Evolutionary conservation across 2,329 filamentous ascomycete genomes (phyloP).

Genomic region (Penicillium polonicum): DNA sequence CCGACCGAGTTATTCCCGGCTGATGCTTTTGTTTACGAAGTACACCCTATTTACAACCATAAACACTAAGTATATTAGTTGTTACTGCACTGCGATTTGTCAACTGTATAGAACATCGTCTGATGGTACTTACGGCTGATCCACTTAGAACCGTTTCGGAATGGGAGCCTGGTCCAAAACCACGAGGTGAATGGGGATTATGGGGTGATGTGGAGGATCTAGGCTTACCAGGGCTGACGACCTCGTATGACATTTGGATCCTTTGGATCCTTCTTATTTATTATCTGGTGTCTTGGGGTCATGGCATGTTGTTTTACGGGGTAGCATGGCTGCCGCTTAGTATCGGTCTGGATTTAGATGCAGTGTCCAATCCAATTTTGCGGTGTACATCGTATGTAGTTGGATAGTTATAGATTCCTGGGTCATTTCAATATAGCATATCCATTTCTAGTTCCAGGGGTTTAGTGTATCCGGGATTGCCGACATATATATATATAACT

Average conservation of each 20-base stretch:
- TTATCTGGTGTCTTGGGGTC: neutral
- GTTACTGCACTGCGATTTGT: neutral
- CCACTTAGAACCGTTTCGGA: neutral
- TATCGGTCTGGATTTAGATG: neutral
- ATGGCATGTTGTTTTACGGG: neutral
- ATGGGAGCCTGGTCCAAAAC: neutral
- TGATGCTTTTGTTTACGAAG: neutral
- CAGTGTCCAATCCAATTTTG: neutral
- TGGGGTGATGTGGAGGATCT: slow-evolving; percentile 1
- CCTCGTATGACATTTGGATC: neutral
- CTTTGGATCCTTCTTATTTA: neutral
- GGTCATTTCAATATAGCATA: neutral
- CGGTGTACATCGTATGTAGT: too few species aligned
- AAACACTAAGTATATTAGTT: neutral
- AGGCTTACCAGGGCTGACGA: neutral
- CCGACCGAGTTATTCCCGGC: slow-evolving; percentile 6
- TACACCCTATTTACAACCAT: too few species aligned
- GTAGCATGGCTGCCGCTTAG: neutral
- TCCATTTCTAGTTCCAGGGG: neutral
- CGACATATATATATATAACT: too few species aligned
- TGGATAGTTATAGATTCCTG: neutral
- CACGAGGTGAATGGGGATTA: neutral
- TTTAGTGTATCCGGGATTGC: too few species aligned
- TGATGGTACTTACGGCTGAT: neutral
- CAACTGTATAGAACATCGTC: neutral